A percentile compares a stretch with the other conserved stretches of the same genome.
Conservation (phyloP, 257 asterid species). For the Oldenlandia corymbosa region DNA sequence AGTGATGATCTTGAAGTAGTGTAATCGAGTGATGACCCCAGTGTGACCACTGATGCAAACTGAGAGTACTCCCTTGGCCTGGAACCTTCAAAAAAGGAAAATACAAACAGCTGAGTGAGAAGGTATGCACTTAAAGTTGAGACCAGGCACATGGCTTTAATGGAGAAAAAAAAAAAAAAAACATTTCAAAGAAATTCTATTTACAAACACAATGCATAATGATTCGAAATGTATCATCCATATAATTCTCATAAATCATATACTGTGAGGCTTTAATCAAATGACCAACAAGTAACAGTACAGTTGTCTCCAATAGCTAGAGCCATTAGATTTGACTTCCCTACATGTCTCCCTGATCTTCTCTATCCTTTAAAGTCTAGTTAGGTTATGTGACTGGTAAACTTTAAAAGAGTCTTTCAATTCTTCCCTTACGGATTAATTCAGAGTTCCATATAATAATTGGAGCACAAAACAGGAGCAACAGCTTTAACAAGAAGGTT, state of each 20-base stretch:
- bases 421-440: too few species aligned
- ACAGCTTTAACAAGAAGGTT: not conserved
- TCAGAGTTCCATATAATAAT: not conserved
- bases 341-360: not conserved
- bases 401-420: too few species aligned
- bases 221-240: not conserved
- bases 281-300: too few species aligned
- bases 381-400: not conserved
- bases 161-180: not conserved
- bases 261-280: not conserved
- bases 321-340: not conserved
- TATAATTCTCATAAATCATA: not conserved
- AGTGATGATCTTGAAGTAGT: slow-evolving; percentile 21
- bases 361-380: not conserved
- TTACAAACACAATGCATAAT: not conserved
- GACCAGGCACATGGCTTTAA: not conserved
- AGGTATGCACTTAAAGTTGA: not conserved
- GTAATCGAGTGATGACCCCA: slow-evolving; percentile 24
- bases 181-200: not conserved
- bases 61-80: slow-evolving; percentile 10
- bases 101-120: not conserved
- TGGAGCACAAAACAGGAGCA: not conserved
- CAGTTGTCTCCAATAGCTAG: not conserved
- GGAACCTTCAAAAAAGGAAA: slow-evolving; percentile 14
- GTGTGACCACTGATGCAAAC: slow-evolving; percentile 17